Evolutionary conservation across 2,329 filamentous ascomycete species (phyloP).

Genomic region (Neophaeococcomyces aloes): DNA sequence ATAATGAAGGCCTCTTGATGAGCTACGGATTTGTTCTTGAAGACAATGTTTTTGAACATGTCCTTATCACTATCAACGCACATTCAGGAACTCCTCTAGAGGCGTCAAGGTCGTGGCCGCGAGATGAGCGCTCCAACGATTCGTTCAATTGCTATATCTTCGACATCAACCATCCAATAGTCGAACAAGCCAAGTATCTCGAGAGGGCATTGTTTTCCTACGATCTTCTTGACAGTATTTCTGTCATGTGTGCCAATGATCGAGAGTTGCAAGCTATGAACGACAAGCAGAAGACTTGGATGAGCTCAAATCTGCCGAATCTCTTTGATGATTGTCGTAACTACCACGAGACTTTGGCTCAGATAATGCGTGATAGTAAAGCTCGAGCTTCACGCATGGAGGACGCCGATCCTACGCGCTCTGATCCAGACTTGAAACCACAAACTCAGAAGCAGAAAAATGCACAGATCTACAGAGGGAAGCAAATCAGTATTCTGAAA

Average conservation of each 20-base stretch:
- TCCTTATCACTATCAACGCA: conserved; percentile 31
- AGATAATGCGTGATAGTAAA: conserved; percentile 33
- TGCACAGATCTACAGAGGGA: conserved; percentile 34
- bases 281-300: conserved; percentile 13
- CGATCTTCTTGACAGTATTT: conserved; percentile 33
- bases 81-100: conserved; percentile 31
- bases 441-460: conserved; percentile 31
- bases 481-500: conserved; percentile 31
- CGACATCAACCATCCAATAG: conserved; percentile 34
- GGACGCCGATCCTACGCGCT: conserved; percentile 18
- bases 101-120: conserved; percentile 25
- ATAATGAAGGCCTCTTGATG: conserved; percentile 55
- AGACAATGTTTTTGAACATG: conserved; percentile 35
- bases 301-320: conserved; percentile 16
- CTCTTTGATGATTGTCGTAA: conserved; percentile 25
- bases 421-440: conserved; percentile 19
- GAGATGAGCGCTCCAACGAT: conserved; percentile 26
- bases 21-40: conserved; percentile 38
- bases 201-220: conserved; percentile 35
- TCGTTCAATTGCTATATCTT: conserved; percentile 35
- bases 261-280: conserved; percentile 28
- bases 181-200: conserved; percentile 25
- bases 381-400: conserved; percentile 30
- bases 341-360: conserved; percentile 31
- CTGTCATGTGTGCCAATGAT: conserved; percentile 32